Base-by-base conservation (phyloP, 2,329 filamentous ascomycete genomes). In the Trichocomaceae sp. region DNA sequence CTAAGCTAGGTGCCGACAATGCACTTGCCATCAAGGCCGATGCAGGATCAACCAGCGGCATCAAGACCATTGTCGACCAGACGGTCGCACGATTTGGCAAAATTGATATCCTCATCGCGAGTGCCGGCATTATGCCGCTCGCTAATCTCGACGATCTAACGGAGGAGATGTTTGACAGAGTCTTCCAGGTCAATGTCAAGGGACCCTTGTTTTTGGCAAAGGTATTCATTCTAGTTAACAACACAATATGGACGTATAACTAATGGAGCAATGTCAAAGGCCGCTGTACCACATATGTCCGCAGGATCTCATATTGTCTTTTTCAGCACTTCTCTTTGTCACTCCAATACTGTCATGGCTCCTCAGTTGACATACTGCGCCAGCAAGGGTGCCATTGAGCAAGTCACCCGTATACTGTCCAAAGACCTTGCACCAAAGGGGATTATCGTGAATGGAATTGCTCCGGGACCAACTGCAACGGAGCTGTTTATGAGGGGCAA, bases 301-400 rank as follows among this genome's bases (percentile, higher is more conserved):
- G n/a, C 65, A 0, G 78, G 78, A 2, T 73, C 72, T 0, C 72
- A 72, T n/a, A 70, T 83, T 51, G 70, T 83, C 57, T 72, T 83
- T 56, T 69, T 83, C 58, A 79, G 77, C 2, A 80, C 78, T 26
- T 52, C 54, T 13, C 9, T 71, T 66, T 2, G 68, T 72, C 20
- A 70, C 66, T 62, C 61, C 13, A 61, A 66, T 3, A 74, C 64
- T 3, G 69, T 82, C 52, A 64, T 69, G 23, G 72, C 77, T 0
- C 58, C 63, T 0, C 81, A 82, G 58, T 68, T 79, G 15, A 70
- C 81, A 8, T 85, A 84, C 63, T 72, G 72, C 9, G 69, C 76
- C 0, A 80, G 77, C 44, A 85, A 85, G 62, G 82, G 80, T 47
- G 79, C 81, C 8, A 74, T 85, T 41, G 81, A 84, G 64, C 79